These are phyloP conservation scores for Penicillium atrosanguineum DNA, from an alignment of 495 filamentous ascomycete genomes.

Conservation along the genomic window DNA sequence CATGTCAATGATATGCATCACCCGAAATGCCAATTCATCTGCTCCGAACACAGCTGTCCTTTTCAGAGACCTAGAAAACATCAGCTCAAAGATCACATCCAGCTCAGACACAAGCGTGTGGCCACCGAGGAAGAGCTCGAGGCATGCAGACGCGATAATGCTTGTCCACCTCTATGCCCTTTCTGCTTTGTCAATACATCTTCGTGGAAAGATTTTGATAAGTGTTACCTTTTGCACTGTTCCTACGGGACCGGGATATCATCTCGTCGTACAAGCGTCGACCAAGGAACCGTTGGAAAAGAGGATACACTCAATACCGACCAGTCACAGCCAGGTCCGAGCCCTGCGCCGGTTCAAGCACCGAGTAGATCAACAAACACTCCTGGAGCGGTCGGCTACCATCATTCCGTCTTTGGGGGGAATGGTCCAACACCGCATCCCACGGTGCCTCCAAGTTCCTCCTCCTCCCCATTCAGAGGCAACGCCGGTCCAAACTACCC, in stretches of 20 bases:
- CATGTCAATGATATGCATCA: neutral
- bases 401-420: neutral
- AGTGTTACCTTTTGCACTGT: neutral
- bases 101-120: neutral
- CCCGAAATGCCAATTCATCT: neutral
- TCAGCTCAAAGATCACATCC: neutral
- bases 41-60: neutral
- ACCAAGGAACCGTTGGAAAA: neutral
- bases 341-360: neutral
- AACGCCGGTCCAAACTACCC: neutral
- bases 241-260: neutral
- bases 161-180: neutral
- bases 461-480: neutral
- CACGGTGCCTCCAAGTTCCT: no score
- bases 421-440: neutral
- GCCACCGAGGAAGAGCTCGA: neutral
- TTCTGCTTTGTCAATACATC: neutral
- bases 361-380: neutral
- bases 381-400: neutral
- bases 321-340: neutral
- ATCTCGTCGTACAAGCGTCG: neutral
- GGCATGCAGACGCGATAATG: neutral
- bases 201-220: neutral
- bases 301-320: neutral
- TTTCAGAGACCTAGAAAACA: neutral